Conservation (phyloP, 345 rosid genomes). For the Viola odorata region DNA sequence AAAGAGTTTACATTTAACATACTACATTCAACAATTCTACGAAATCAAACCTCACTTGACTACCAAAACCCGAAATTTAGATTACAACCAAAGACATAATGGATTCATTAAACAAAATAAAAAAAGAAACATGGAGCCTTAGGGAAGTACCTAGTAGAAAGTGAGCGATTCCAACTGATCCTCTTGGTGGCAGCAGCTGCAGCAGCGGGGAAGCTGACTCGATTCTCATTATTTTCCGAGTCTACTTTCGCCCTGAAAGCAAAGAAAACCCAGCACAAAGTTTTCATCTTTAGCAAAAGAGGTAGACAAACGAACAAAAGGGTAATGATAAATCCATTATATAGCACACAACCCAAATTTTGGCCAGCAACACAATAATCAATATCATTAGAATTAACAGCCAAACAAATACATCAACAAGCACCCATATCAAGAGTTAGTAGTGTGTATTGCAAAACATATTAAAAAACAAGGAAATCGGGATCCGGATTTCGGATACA, state of each 20-base stretch:
- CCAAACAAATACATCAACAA: too few species aligned
- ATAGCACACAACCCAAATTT: too few species aligned
- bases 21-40: background rate
- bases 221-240: constrained; percentile 23
- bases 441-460: too few species aligned
- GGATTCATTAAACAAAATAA: background rate
- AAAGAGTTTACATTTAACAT: background rate
- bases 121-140: background rate
- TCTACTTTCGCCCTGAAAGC: constrained; percentile 22
- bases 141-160: constrained; percentile 65
- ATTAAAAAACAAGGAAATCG: too few species aligned
- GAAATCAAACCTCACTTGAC: background rate
- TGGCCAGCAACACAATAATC: too few species aligned
- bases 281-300: background rate
- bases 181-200: constrained; percentile 45
- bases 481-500: too few species aligned
- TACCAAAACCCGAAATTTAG: background rate
- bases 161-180: constrained; percentile 85
- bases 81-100: background rate
- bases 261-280: constrained; percentile 1
- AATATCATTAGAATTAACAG: too few species aligned
- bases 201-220: constrained; percentile 32
- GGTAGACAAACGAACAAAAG: background rate
- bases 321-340: background rate
- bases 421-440: too few species aligned